Base-by-base conservation (phyloP, 306 rosid species). In the Vigna reflexopilosa region DNA sequence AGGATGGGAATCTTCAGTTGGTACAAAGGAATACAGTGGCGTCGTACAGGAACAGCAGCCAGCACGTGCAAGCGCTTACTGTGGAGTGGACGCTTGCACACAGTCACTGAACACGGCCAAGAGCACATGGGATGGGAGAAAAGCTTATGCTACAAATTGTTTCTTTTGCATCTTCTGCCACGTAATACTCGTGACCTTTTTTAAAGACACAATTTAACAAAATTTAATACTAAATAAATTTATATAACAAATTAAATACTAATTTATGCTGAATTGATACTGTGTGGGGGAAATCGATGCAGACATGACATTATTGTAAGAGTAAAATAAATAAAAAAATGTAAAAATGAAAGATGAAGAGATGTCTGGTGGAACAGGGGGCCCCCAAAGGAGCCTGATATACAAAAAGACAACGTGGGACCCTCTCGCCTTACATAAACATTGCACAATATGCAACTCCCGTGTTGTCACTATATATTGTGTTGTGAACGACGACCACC, bases 1-100 rank as follows among this genome's bases (percentile, higher is more conserved):
- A 81, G 84, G 59, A 57, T 17, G 75, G 80, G 84, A 80, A 80
- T 80, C 80, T 80, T 72, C 30, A 79, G 38, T 61, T 67, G 67
- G 24, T 64, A 64, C 73, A 40, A 9, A 77, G 73, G 67, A 13
- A 48, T 59, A 77, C 69, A 57, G 59, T 69, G 82, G 11, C 62
- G 67, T 79, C 40, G 67, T 63, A 63, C 78, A 16, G 10, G 40
- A 61, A 58, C 77, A 63, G 15, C 67, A 57, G 45, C 40, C 63
- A 70, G 55, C 83, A 80, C 83, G 83, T 79, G 83, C 78, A 40
- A 71, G 14, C 52, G 15, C 76, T 44, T 48, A 28, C 68, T 55
- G 69, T 73, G 28, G 9, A 24, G n/a, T 74, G 78, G 69, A 74
- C 67, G 40, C 40, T 45, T 75, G 19, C 55, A 40, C 24, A 47